Evolutionary conservation across 2,329 filamentous ascomycete species (phyloP), one percentile per base, ranked within the genome.

Genomic region (Tothia fuscella): DNA sequence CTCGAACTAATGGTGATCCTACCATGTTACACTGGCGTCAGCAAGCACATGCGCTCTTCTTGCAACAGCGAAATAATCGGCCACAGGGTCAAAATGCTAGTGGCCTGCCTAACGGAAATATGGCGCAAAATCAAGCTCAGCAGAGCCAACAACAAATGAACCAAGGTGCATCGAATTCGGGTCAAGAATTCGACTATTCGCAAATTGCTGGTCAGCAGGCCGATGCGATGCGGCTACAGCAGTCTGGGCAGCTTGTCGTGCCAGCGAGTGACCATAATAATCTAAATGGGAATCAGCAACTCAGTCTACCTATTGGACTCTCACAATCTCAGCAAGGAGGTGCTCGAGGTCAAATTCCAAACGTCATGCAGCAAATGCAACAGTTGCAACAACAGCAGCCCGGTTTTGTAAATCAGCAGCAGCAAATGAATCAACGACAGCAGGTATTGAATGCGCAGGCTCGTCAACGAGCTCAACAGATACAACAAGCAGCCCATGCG

Each of bases 211-310:
- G 69, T 21, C 74, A 78, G 49, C 76, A 79, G 56, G 70, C 69
- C 30, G 74, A 76, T 48, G 74, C 72, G n/a, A 56, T 77, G 48
- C 71, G 74, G 40, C 69, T 70, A 13, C 72, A 76, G 50, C 71
- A 78, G 55, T 70, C 70, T 37, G 76, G 76, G 6, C 72, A 76
- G 47, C 61, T 72, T 31, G 75, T 78, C n/a, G 76, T 80, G 3
- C 76, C 76, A 7, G 76, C 74, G 5, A 80, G 73, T 55, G 74
- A 71, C 50, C 71, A 71, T 40, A 64, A 66, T 46, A 69, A 66
- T 49, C 57, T 60, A 5, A n/a, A n/a, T n/a, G n/a, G n/a, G n/a
- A 46, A 46, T 17, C 59, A 60, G 33, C 60, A 63, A 57, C 51
- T 56, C 22, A 56, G 50, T 12, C 63, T 34, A 13, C 42, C 47